A percentile compares a stretch with the other conserved stretches of the same genome.
Conservation (phyloP, 192 early-diverging fungal genomes). For the Coemansia sp. region DNA sequence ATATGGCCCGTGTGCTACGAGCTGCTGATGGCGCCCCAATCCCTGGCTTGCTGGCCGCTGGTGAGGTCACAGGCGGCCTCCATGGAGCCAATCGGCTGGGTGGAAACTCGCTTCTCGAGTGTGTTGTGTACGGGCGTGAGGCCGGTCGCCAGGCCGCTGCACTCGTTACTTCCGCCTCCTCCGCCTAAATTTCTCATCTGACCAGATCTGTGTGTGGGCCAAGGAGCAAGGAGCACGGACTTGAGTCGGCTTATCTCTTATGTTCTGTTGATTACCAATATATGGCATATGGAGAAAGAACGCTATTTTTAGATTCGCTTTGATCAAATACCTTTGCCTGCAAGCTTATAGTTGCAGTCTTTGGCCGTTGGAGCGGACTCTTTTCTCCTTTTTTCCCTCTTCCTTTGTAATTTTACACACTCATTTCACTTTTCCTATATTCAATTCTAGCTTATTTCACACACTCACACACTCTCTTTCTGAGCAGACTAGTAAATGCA, state of each 20-base stretch:
- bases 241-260: neutral
- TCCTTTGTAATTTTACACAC: conserved; percentile 1
- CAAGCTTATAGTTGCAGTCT: neutral
- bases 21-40: conserved; percentile 60
- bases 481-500: neutral
- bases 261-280: neutral
- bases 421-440: neutral
- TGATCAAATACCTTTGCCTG: neutral
- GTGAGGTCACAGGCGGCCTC: conserved; percentile 95
- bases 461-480: neutral
- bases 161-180: neutral
- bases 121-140: conserved; percentile 95
- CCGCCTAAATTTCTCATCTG: neutral
- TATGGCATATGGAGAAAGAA: neutral
- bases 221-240: neutral
- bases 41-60: conserved; percentile 85
- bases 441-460: neutral
- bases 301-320: neutral
- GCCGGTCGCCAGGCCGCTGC: conserved; percentile 65
- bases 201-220: neutral
- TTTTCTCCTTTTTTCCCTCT: neutral
- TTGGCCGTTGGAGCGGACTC: neutral
- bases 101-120: conserved; percentile 91
- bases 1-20: conserved; percentile 28
- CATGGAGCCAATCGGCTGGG: conserved; percentile 97